phyloP scores from a whole-genome alignment of 2,329 filamentous ascomycete species.

The Xylaria sp. region DNA sequence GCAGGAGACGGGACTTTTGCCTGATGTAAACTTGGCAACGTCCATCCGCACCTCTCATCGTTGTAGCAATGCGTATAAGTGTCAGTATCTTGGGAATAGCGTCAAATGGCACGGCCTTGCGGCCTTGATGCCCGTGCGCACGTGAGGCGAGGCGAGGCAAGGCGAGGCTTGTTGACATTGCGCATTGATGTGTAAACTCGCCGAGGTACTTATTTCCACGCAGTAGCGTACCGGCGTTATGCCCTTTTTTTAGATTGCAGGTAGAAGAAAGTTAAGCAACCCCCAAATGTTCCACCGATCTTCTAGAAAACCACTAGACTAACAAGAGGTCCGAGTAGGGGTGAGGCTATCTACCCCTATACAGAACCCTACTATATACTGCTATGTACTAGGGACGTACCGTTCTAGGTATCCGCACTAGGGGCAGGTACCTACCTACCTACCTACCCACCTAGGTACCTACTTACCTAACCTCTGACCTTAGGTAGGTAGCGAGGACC shows the following conservation, averaged over 20 bases:
- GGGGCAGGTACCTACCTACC: neutral
- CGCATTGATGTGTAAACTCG: neutral
- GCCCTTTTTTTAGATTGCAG: constrained; percentile 18
- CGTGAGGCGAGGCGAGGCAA: constrained; percentile 6
- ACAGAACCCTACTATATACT: too few species aligned
- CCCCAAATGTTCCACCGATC: constrained; percentile 25
- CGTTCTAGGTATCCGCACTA: too few species aligned
- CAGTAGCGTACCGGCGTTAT: neutral
- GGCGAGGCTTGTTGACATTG: too few species aligned
- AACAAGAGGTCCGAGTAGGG: constrained; percentile 3
- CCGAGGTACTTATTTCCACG: neutral
- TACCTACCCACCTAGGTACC: too few species aligned
- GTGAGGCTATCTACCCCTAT: neutral
- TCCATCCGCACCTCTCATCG: constrained; percentile 6
- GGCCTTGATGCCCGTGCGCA: constrained; percentile 12
- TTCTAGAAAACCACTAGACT: constrained; percentile 28
- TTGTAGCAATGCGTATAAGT: constrained; percentile 1
- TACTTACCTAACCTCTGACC: too few species aligned
- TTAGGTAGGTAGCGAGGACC: neutral
- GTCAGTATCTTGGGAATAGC: constrained; percentile 1
- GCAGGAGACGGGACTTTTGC: constrained; percentile 5
- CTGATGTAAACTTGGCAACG: neutral
- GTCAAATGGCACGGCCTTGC: neutral
- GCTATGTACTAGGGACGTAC: neutral
- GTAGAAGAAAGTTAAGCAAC: constrained; percentile 9